phyloP scores from a whole-genome alignment of 768 basidiomycete species.

The Steccherinum ochraceum region DNA sequence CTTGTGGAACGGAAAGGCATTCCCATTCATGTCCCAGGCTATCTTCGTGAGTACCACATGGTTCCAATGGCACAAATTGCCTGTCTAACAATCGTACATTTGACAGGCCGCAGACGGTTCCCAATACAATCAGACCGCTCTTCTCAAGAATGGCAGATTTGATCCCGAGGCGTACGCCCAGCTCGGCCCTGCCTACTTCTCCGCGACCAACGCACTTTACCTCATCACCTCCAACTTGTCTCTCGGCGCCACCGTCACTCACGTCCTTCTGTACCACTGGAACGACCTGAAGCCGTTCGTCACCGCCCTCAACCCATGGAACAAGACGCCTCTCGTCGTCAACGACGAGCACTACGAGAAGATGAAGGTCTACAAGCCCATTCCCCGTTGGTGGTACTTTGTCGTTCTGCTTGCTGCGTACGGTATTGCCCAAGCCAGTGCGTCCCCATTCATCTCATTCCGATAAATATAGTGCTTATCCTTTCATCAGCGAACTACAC shows the following conservation, averaged over 20 bases:
- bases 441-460: not conserved
- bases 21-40: constrained; percentile 44
- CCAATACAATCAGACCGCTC: constrained; percentile 37
- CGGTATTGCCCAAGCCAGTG: constrained; percentile 38
- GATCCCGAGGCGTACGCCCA: constrained; percentile 20
- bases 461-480: not conserved
- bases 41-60: constrained; percentile 17
- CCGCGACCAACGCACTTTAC: constrained; percentile 29
- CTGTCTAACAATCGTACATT: not conserved
- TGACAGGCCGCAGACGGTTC: constrained; percentile 17
- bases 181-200: constrained; percentile 30
- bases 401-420: constrained; percentile 37
- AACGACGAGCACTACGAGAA: constrained; percentile 41
- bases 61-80: not conserved
- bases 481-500: constrained; percentile 31
- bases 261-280: constrained; percentile 32
- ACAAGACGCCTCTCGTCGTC: constrained; percentile 19
- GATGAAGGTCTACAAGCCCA: constrained; percentile 43
- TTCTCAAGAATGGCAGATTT: constrained; percentile 36
- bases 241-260: constrained; percentile 26
- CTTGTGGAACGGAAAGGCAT: constrained; percentile 50
- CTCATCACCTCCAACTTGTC: constrained; percentile 29
- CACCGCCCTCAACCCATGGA: constrained; percentile 28
- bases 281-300: constrained; percentile 29
- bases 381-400: constrained; percentile 49